Percentiles rank a stretch among this genome's conserved stretches.
phyloP scores from a whole-genome alignment of 2,329 filamentous ascomycete species.

The Pseudopyricularia javanii region DNA sequence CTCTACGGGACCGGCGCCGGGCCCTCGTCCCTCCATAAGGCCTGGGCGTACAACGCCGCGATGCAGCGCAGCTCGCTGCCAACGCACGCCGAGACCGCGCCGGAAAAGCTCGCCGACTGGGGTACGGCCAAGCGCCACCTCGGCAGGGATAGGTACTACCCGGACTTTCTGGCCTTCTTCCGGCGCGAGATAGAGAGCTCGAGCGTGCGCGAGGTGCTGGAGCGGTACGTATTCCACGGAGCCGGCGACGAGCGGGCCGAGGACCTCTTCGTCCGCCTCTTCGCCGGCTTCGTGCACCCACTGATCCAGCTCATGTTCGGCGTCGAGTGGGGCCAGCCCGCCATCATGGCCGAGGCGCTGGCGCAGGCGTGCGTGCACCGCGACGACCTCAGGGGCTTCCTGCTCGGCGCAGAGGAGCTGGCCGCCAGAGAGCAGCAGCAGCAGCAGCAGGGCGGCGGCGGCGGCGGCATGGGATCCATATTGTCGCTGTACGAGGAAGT shows the following conservation, averaged over 20 bases:
- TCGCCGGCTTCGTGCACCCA: conserved; percentile 61
- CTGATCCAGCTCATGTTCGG: conserved; percentile 79
- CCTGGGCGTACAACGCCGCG: conserved; percentile 49
- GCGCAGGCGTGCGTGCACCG: conserved; percentile 65
- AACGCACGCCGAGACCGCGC: conserved; percentile 28
- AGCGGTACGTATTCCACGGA: conserved; percentile 50
- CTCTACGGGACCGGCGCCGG: conserved; percentile 65
- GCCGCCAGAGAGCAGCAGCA: conserved; percentile 15
- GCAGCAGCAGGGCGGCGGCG: not conserved
- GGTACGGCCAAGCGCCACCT: conserved; percentile 44
- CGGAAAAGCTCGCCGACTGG: conserved; percentile 39
- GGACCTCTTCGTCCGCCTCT: conserved; percentile 57
- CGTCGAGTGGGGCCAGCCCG: conserved; percentile 70
- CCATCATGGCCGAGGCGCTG: conserved; percentile 67
- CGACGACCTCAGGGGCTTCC: conserved; percentile 38
- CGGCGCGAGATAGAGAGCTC: conserved; percentile 53
- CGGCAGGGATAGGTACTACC: conserved; percentile 51
- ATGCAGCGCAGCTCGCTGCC: conserved; percentile 53
- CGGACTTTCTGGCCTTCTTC: conserved; percentile 68
- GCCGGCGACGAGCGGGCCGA: conserved; percentile 50
- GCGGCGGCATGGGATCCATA: conserved; percentile 26
- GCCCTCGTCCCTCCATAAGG: conserved; percentile 43
- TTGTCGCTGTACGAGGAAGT: conserved; percentile 51
- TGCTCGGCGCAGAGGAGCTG: conserved; percentile 38
- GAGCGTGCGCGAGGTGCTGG: conserved; percentile 44